Base-by-base conservation (phyloP, 2,329 filamentous ascomycete species). In the Aspergillus hiratsukae region DNA sequence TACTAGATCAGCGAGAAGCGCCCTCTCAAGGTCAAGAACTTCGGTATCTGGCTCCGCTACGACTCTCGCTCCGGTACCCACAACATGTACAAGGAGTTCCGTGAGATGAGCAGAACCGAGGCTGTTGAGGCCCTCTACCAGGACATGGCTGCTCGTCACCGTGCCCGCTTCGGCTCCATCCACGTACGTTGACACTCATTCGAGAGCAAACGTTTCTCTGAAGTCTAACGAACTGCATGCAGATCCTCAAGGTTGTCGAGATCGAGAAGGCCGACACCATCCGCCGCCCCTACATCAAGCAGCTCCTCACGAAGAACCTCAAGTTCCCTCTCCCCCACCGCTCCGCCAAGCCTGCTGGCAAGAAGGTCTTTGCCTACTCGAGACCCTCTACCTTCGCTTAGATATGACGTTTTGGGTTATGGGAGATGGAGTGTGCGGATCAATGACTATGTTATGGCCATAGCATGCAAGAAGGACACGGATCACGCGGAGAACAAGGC, bases 11-110 rank as follows among this genome's bases (percentile, higher is more conserved):
- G 86, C 82, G 94, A 99, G 91, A 97, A 97, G 89, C 91, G 91
- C 81, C 94, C 94, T 74, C 84, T 92, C 76, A 97, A 96, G 86
- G 92, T 99, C 87, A 99, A 99, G 91, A 99, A 97, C 90, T 97
- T 99, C 79, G 94, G 94, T 80, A 88, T 99, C 87, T 99, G 95
- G 95, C 88, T 99, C 83, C 92, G 95, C 78, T 99, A 99, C 85
- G 93, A 99, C 84, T 99, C 95, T 64, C 93, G 94, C 81, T 97
- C 94, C 73, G 94, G 94, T 74, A 99, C 94, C 74, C 94, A 99
- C 91, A 99, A 99, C 89, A 99, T 99, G 94, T 99, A 99, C 91
- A 97, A 97, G 88, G 94, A 99, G 88, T 97, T 97, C 89, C 90
- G 94, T 78, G 94, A 97, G 86, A 90, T 97, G 86, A 93, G 90